Evolutionary conservation across 257 asterid species (phyloP).

Genomic region (Solanum pimpinellifolium): DNA sequence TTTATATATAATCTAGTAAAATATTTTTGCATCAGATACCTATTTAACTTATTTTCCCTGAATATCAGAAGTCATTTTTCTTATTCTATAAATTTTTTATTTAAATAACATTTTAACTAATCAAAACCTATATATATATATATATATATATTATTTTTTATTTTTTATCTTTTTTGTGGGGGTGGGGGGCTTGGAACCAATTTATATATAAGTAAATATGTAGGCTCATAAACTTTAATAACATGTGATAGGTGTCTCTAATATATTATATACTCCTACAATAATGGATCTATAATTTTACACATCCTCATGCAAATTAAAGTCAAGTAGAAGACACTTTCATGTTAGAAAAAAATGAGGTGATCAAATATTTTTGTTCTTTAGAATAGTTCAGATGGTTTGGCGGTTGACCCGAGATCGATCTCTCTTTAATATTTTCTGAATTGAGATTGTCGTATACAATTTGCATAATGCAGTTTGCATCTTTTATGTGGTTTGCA

Average conservation of each 20-base stretch:
- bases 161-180: too few relatives aligned
- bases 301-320: neutral
- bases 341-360: neutral
- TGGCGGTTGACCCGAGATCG: fast-evolving
- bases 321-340: neutral
- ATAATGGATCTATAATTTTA: neutral
- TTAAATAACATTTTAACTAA: neutral
- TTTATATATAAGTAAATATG: too few relatives aligned
- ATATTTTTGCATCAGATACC: fast-evolving
- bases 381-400: too few relatives aligned
- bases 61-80: neutral
- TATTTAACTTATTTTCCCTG: too few relatives aligned
- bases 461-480: fast-evolving
- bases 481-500: fast-evolving
- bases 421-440: fast-evolving
- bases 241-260: neutral
- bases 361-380: neutral
- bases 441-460: fast-evolving
- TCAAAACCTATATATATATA: neutral
- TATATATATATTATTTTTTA: too few relatives aligned
- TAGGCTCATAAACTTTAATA: neutral
- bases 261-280: neutral
- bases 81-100: neutral
- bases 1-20: too few relatives aligned
- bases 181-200: neutral